Base-by-base conservation (phyloP, 2,329 filamentous ascomycete genomes). In the Piedraia hortae region DNA sequence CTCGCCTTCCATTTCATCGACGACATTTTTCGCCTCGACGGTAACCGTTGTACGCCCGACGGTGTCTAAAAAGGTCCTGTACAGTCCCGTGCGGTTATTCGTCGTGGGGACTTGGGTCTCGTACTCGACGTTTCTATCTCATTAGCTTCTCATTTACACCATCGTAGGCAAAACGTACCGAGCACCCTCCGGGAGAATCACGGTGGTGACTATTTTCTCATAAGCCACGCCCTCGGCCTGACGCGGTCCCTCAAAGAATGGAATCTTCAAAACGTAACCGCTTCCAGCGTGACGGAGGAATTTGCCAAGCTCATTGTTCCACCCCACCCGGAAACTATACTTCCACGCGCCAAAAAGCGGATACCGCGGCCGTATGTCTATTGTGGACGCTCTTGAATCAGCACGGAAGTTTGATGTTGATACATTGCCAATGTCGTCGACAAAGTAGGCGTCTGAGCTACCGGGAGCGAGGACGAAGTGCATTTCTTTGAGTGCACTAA, bases 311-410 rank as follows among this genome's bases (percentile, higher is more conserved):
- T 89, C 65, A 23, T 73, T 68, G 50, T 93, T 88, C 85, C 85
- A 97, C 34, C 85, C 85, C 26, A 93, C 67, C 27, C 72, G 75
- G 54, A 93, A 97, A 32, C 74, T 85, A 48, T 91, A 93, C 48
- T 89, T 90, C 85, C 85, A 97, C 28, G 75, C 78, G 28, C 85
- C 85, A 38, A 91, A 97, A 12, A 97, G 46, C n/a, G 85, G 85
- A 46, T 89, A 97, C 23, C 85, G 65, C 10, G 85, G 85, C 55
- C 80, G 85, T 30, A 91, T 57, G 46, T 91, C 80, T 13, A 97
- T 59, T 18, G 70, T 52, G n/a, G 74, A 70, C 20, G 46, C 43
- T 8, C 37, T 28, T 18, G 59, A 62, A 42, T 63, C 73, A 33
- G 56, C 64, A 29, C 80, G 62, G 59, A 89, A 97, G 30, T 62